Evolutionary conservation across 2,329 filamentous ascomycete genomes (phyloP), one percentile per base, ranked within the genome.

Genomic region (Fusarium domesticum): DNA sequence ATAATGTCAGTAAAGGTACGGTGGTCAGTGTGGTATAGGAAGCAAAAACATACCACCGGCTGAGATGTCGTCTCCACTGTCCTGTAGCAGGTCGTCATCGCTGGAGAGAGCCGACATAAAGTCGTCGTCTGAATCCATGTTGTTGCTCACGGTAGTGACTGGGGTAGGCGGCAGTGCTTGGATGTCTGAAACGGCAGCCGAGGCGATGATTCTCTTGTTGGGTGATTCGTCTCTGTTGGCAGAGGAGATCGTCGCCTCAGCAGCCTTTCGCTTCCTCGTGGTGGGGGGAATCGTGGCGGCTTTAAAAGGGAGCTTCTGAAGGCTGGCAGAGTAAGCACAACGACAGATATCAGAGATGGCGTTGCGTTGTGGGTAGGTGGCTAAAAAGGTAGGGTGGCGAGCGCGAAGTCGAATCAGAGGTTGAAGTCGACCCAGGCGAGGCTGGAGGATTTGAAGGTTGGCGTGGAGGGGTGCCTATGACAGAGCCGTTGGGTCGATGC

Each of bases 81-180:
- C 87, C 51, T 86, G 79, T 66, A 85, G 77, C 48, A 89, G 80
- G 53, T 87, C 84, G 43, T 85, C 83, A 33, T 84, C 85, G 54
- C 61, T 95, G 33, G 88, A 92, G 58, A 84, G 76, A 63, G 84
- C 83, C 59, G 87, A 95, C 79, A 93, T 86, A 68, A 91, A 91
- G 48, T 96, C 92, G 62, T 96, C 90, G 60, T 97, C 92, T 7
- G 91, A 96, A 72, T 96, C 90, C 91, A 96, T 96, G 53, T 74
- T 80, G 66, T 73, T 72, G 39, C 70, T 75, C 17, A 64, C 63
- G n/a, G 66, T 71, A 37, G 80, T 83, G 47, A 77, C 67, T 19
- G 80, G 77, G 5, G 79, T 80, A 14, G 78, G 78, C 17, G 82
- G 81, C 32, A 79, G 77, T 34, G 72, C 70, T 45, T 53, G 54